Evolutionary conservation across 495 filamentous ascomycete species (phyloP).

Genomic region (Mytilinidion resinicola): DNA sequence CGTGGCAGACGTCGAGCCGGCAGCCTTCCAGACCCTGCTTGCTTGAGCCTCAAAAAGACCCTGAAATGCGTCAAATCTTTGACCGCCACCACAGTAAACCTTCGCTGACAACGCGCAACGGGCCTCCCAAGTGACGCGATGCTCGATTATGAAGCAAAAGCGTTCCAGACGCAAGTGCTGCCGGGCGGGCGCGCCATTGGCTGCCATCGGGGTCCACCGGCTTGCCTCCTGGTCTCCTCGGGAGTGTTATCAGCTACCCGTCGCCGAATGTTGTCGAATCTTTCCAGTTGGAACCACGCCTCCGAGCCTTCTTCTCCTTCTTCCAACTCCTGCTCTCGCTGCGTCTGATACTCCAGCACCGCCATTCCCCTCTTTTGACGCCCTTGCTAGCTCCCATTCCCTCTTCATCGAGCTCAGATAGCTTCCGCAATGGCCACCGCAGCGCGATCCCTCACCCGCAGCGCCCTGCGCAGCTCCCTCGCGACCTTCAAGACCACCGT

Average conservation of each 20-base stretch:
- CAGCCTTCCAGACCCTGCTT: too few species aligned
- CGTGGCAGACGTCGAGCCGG: too few species aligned
- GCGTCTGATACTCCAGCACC: background rate
- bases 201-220: background rate
- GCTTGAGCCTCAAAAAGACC: too few species aligned
- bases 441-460: slow-evolving; percentile 3
- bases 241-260: slow-evolving; percentile 1
- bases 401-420: background rate
- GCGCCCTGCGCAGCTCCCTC: slow-evolving; percentile 1
- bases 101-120: too few species aligned
- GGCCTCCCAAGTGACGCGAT: background rate
- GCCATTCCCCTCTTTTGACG: background rate
- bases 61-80: too few species aligned
- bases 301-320: background rate
- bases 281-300: background rate
- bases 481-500: background rate
- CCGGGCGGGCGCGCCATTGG: background rate
- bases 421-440: slow-evolving; percentile 3
- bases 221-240: background rate
- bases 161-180: background rate
- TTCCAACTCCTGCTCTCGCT: background rate
- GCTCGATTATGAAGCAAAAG: background rate
- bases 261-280: background rate
- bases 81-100: too few species aligned
- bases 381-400: background rate